These are phyloP conservation scores for Lactarius deliciosus DNA, from an alignment of 768 basidiomycete species.

Conservation along the genomic window DNA sequence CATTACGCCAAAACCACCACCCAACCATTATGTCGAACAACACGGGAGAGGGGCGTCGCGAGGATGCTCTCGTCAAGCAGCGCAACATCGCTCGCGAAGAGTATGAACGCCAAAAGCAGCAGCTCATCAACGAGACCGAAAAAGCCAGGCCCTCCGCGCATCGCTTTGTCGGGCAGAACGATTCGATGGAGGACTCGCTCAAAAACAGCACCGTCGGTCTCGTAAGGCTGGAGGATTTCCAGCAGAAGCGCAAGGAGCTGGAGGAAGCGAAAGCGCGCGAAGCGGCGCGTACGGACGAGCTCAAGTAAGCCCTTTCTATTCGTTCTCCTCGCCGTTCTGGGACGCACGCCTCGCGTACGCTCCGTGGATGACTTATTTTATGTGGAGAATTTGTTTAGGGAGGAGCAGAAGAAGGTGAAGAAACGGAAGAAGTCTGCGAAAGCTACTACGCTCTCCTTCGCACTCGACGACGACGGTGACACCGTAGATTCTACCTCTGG, in stretches of 20 bases:
- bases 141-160: constrained; percentile 84
- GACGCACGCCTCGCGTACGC: constrained; percentile 21
- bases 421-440: constrained; percentile 92
- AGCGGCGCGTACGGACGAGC: constrained; percentile 78
- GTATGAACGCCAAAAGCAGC: constrained; percentile 77
- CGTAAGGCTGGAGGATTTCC: constrained; percentile 89
- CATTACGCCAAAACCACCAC: background rate
- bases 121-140: constrained; percentile 85
- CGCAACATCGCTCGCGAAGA: constrained; percentile 78
- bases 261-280: constrained; percentile 91
- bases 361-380: constrained; percentile 61
- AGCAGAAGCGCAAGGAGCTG: constrained; percentile 81
- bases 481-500: constrained; percentile 43
- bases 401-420: constrained; percentile 81
- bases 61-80: constrained; percentile 83
- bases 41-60: constrained; percentile 81
- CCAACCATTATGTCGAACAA: constrained; percentile 61
- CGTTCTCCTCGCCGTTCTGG: constrained; percentile 29
- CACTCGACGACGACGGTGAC: constrained; percentile 76
- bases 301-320: constrained; percentile 69
- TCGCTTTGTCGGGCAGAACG: constrained; percentile 92
- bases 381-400: constrained; percentile 86
- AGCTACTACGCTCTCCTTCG: constrained; percentile 90
- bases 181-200: constrained; percentile 90
- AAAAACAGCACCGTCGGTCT: constrained; percentile 92